A percentile compares a stretch with the other conserved stretches of the same genome.
These are phyloP conservation scores for Paracorniculantispora psalliotae DNA, from an alignment of 2,329 filamentous ascomycete species.

Conservation along the genomic window DNA sequence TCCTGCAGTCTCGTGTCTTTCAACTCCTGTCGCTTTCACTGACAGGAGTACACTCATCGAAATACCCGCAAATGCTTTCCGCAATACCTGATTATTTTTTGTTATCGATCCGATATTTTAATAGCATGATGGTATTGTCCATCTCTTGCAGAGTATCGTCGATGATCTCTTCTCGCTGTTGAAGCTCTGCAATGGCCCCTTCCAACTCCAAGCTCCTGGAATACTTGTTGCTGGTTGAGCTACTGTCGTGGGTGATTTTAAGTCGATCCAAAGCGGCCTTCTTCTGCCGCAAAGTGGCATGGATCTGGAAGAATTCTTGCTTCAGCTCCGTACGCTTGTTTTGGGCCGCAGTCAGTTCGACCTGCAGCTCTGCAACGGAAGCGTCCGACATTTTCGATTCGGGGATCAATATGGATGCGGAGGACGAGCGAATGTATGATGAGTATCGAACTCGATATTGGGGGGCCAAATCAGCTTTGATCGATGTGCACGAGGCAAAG, in stretches of 20 bases:
- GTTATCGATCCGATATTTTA: constrained; percentile 1
- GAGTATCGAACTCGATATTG: not conserved
- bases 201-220: not conserved
- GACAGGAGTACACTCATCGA: no score
- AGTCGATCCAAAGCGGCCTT: constrained; percentile 1
- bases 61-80: no score
- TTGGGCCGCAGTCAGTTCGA: not conserved
- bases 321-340: not conserved
- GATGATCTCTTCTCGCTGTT: not conserved
- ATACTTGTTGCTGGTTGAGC: not conserved
- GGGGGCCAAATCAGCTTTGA: not conserved
- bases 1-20: no score
- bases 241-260: not conserved
- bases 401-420: not conserved
- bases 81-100: not conserved
- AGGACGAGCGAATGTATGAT: not conserved
- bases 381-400: not conserved
- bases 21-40: no score
- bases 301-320: not conserved
- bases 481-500: not conserved
- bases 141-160: not conserved
- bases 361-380: not conserved
- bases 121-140: not conserved
- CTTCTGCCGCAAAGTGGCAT: not conserved
- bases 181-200: not conserved